A percentile compares a stretch with the other conserved stretches of the same genome.
phyloP scores from a whole-genome alignment of 1,284 basidiomycete genomes.

The Flammula alnicola region DNA sequence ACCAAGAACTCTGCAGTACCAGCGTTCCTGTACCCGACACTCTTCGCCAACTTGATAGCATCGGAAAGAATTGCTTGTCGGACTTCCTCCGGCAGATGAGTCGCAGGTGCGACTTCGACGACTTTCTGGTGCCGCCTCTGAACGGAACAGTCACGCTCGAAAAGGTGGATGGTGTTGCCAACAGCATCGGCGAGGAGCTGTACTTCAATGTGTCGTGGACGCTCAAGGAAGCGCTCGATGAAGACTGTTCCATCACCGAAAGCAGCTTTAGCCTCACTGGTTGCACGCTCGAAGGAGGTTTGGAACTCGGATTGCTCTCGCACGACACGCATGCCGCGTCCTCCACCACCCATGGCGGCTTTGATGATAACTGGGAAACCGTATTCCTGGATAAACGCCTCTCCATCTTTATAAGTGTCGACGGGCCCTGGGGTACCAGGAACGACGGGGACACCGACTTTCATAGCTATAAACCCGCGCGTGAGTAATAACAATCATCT shows the following conservation, averaged over 20 bases:
- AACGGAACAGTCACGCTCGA: slow-evolving; percentile 98
- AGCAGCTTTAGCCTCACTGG: slow-evolving; percentile 93
- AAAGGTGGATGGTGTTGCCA: slow-evolving; percentile 96
- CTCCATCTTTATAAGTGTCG: slow-evolving; percentile 80
- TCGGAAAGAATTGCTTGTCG: slow-evolving; percentile 88
- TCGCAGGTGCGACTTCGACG: slow-evolving; percentile 98
- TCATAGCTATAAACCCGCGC: slow-evolving; percentile 63
- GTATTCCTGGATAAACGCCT: slow-evolving; percentile 90
- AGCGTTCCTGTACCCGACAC: slow-evolving; percentile 94
- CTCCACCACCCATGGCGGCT: slow-evolving; percentile 98
- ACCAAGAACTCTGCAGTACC: slow-evolving; percentile 98
- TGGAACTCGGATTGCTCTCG: slow-evolving; percentile 92
- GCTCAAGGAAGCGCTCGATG: slow-evolving; percentile 97
- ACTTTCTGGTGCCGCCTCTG: slow-evolving; percentile 99
- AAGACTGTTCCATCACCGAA: slow-evolving; percentile 99
- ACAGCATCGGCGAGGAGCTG: slow-evolving; percentile 90
- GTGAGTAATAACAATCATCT: slow-evolving; percentile 5
- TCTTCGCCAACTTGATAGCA: slow-evolving; percentile 94
- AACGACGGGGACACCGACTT: slow-evolving; percentile 92
- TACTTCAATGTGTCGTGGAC: slow-evolving; percentile 97
- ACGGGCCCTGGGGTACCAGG: slow-evolving; percentile 98
- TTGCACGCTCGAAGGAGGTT: slow-evolving; percentile 90
- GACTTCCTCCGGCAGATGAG: slow-evolving; percentile 89
- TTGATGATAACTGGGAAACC: slow-evolving; percentile 99
- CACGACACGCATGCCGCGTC: slow-evolving; percentile 98